These are phyloP conservation scores for Cryptosporidium parvum DNA, from an alignment of 169 alveolate species.

Conservation along the genomic window DNA sequence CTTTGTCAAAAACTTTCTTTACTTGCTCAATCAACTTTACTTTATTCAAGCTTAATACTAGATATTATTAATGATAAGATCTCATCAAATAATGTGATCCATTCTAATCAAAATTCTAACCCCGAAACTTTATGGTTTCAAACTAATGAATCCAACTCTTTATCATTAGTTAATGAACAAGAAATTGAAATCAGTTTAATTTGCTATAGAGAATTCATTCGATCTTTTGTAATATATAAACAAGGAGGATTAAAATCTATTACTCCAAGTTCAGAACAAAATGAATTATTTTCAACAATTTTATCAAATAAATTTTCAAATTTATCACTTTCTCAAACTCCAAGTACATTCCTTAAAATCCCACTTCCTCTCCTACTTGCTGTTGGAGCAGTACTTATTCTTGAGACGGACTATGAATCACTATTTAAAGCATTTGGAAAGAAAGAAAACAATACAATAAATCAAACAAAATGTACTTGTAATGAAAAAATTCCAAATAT, in stretches of 20 bases:
- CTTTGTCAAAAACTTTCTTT: conserved; percentile 61
- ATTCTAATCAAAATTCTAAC: neutral
- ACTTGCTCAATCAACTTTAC: conserved; percentile 20
- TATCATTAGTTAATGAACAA: neutral
- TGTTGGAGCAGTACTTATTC: conserved; percentile 20
- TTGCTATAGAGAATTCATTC: conserved; percentile 42
- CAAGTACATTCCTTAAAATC: conserved; percentile 3
- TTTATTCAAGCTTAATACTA: conserved; percentile 12
- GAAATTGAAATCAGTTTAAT: conserved; percentile 7
- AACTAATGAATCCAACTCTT: neutral
- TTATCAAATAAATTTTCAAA: neutral
- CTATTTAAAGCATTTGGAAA: conserved; percentile 29
- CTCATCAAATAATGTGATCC: neutral
- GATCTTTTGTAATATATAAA: conserved; percentile 23
- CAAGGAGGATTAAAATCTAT: neutral
- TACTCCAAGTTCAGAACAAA: neutral
- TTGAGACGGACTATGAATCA: conserved; percentile 47
- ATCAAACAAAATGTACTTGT: conserved; percentile 2
- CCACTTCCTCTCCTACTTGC: conserved; percentile 58
- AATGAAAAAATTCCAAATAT: conserved; percentile 10
- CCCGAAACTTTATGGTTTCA: neutral
- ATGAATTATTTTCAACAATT: neutral
- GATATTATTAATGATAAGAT: conserved; percentile 45
- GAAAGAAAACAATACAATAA: neutral
- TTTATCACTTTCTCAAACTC: neutral